Conservation (phyloP, 495 filamentous ascomycete species). For the Penicillium cosmopolitanum region DNA sequence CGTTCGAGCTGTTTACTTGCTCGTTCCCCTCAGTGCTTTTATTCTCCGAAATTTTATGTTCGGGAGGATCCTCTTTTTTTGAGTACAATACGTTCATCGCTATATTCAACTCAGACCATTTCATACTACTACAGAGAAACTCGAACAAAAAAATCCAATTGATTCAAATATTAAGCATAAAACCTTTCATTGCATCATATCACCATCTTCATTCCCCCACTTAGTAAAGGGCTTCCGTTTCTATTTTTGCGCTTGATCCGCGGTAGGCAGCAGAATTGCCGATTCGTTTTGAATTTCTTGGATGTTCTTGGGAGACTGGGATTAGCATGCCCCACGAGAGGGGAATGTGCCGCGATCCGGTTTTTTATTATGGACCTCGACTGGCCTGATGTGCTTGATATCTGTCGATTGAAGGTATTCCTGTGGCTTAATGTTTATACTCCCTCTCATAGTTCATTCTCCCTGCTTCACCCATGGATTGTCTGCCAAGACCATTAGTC, state of each 20-base stretch:
- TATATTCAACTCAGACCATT: too few relatives aligned
- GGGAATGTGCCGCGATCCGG: neutral
- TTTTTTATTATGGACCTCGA: neutral
- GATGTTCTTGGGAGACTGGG: slow-evolving; percentile 1
- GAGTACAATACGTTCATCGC: too few relatives aligned
- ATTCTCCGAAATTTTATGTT: slow-evolving; percentile 1
- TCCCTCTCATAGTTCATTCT: neutral
- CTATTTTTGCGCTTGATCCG: slow-evolving; percentile 1
- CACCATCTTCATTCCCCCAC: neutral
- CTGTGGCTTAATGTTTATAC: neutral
- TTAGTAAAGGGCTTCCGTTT: neutral
- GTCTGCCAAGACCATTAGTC: neutral
- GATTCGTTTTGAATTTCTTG: neutral
- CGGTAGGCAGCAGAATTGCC: slow-evolving; percentile 8
- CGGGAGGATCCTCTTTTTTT: neutral
- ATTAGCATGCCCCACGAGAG: slow-evolving; percentile 1
- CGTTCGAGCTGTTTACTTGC: neutral
- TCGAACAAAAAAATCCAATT: too few relatives aligned
- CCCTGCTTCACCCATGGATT: neutral
- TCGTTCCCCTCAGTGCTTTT: neutral
- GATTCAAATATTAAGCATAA: neutral
- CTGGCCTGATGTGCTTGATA: neutral
- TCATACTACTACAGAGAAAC: too few relatives aligned
- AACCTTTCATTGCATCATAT: neutral
- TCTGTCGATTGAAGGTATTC: neutral